Evolutionary conservation across 306 rosid genomes (phyloP).

Genomic region (Sindora glabra): DNA sequence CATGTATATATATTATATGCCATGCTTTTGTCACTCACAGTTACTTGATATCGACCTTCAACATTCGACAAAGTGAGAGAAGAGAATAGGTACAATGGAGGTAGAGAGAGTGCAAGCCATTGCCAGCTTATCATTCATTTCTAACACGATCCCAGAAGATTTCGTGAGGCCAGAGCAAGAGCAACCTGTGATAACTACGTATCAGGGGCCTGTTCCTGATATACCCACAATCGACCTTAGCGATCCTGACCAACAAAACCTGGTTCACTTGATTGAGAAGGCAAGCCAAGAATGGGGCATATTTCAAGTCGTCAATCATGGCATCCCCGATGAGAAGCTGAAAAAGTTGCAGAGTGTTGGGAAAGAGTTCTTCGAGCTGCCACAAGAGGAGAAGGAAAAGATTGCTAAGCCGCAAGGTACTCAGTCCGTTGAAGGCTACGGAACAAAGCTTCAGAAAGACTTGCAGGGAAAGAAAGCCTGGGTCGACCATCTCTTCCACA

Average conservation of each 20-base stretch:
- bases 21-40: too few relatives aligned
- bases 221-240: constrained; percentile 34
- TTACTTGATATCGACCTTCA: too few relatives aligned
- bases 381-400: constrained; percentile 33
- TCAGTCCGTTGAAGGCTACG: constrained; percentile 24
- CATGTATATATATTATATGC: too few relatives aligned
- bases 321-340: constrained; percentile 20
- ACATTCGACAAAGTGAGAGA: too few relatives aligned
- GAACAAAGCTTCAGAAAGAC: constrained; percentile 28
- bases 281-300: constrained; percentile 41
- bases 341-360: constrained; percentile 23
- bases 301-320: constrained; percentile 43
- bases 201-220: constrained; percentile 12
- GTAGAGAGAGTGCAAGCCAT: constrained; percentile 30
- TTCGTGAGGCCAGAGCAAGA: constrained; percentile 29
- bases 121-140: neutral
- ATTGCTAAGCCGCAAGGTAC: constrained; percentile 18
- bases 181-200: constrained; percentile 28
- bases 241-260: constrained; percentile 19
- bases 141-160: constrained; percentile 18
- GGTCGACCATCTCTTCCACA: constrained; percentile 38
- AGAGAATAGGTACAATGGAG: constrained; percentile 27
- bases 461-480: constrained; percentile 19
- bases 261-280: neutral
- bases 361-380: constrained; percentile 27